Evolutionary conservation across 306 rosid species (phyloP).

Genomic region (Quercus dentata): DNA sequence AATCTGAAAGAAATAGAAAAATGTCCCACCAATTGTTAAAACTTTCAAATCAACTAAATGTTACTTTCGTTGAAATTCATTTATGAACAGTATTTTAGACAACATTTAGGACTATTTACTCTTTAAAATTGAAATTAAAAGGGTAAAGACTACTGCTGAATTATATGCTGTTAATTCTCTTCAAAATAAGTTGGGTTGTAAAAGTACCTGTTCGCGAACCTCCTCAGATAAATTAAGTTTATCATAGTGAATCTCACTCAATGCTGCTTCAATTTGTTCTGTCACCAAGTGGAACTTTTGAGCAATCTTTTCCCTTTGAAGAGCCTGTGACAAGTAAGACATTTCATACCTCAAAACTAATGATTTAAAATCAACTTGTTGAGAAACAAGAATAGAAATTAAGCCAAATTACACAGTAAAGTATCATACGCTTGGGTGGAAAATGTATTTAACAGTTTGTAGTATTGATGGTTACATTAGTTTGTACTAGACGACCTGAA

Average conservation of each 20-base stretch:
- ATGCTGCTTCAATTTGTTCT: conserved; percentile 63
- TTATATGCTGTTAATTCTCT: conserved; percentile 1
- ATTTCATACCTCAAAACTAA: conserved; percentile 10
- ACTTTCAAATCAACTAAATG: not conserved
- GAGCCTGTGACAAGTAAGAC: conserved; percentile 50
- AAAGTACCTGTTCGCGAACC: conserved; percentile 90
- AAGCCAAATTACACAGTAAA: not conserved
- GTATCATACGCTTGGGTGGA: too few relatives aligned
- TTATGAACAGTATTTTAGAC: not conserved
- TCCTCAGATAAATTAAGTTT: conserved; percentile 71
- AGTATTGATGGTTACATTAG: too few relatives aligned
- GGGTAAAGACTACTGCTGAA: conserved; percentile 7
- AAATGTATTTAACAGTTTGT: too few relatives aligned
- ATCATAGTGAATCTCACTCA: conserved; percentile 60
- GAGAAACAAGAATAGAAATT: not conserved
- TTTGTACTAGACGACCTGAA: too few relatives aligned
- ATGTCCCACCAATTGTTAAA: not conserved
- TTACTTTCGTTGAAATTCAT: not conserved
- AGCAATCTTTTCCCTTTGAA: conserved; percentile 44
- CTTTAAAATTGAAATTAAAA: not conserved
- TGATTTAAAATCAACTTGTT: conserved; percentile 14
- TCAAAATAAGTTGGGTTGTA: conserved; percentile 6
- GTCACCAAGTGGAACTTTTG: conserved; percentile 56
- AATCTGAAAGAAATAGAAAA: conserved; percentile 48
- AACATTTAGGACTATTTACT: not conserved